Evolutionary conservation across 257 asterid species (phyloP), one percentile per base, ranked within the genome.

Genomic region (Solanum medicagineum): DNA sequence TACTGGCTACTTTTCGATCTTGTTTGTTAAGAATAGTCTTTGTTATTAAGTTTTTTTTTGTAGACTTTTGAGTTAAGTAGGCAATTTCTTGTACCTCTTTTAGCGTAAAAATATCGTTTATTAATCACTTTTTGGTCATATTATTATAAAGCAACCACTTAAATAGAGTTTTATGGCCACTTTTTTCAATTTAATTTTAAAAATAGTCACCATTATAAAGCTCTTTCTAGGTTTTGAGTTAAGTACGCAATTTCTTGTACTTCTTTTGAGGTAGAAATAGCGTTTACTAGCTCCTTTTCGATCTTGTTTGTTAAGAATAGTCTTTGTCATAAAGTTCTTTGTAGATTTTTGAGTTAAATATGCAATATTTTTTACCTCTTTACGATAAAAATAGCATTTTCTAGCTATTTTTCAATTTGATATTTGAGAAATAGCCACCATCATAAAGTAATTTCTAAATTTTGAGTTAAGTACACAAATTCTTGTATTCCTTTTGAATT

Each of bases 171-270:
- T n/a, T n/a, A n/a, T n/a, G n/a, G n/a, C n/a, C n/a, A n/a, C n/a
- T n/a, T n/a, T n/a, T n/a, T n/a, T n/a, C n/a, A n/a, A n/a, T n/a
- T n/a, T n/a, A n/a, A n/a, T n/a, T n/a, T n/a, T n/a, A n/a, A n/a
- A n/a, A 62, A 24, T 22, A 22, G 1, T 24, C 9, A 24, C 5
- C 22, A 6, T 63, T 9, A 32, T 63, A 63, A 26, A 12, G 97
- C 90, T 82, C 94, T 54, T 85, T 92, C 93, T n/a, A n/a, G n/a
- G n/a, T n/a, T 81, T 59, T 77, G 84, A 44, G 49, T 87, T 85
- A 81, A 59, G n/a, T 57, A 68, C 32, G 26, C 19, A 20, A 20
- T 14, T 7, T 63, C 36, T 14, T 73, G 19, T 57, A 53, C 10
- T 6, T 14, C 45, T 3, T 73, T 73, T 15, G 15, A 14, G 19